A percentile compares a stretch with the other conserved stretches of the same genome.
Evolutionary conservation across 2,329 filamentous ascomycete species (phyloP).

Genomic region (Herpotrichia juniperi): DNA sequence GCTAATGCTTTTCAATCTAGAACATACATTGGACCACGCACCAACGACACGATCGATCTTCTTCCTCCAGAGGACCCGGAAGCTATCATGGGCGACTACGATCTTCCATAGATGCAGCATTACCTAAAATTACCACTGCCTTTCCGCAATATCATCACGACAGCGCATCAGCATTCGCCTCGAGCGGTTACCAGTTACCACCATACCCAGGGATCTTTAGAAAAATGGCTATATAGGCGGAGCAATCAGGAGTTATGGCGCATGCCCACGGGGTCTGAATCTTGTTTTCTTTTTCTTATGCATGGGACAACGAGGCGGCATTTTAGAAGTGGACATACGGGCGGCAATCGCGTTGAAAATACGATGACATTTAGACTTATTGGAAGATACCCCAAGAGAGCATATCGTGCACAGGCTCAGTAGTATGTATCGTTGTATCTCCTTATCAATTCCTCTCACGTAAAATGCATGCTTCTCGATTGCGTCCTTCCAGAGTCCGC

Average conservation of each 20-base stretch:
- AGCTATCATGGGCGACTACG: slow-evolving; percentile 43
- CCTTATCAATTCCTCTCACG: no score
- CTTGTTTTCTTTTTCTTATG: background rate
- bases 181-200: slow-evolving; percentile 6
- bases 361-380: slow-evolving; percentile 9
- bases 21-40: slow-evolving; percentile 65
- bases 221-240: slow-evolving; percentile 1
- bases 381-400: slow-evolving; percentile 5
- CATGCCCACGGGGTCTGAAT: slow-evolving; percentile 6
- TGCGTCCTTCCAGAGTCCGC: no score
- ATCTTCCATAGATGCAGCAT: slow-evolving; percentile 19
- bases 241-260: slow-evolving; percentile 9
- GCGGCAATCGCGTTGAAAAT: slow-evolving; percentile 8
- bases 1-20: slow-evolving; percentile 37
- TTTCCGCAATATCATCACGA: background rate
- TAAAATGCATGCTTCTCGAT: no score
- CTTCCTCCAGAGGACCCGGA: slow-evolving; percentile 51
- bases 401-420: background rate
- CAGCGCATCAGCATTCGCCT: slow-evolving; percentile 3
- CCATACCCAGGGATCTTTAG: slow-evolving; percentile 6
- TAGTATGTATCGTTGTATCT: background rate
- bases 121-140: background rate
- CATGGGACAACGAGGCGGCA: slow-evolving; percentile 1
- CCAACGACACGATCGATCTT: slow-evolving; percentile 57
- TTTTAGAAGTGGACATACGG: background rate